A percentile compares a stretch with the other conserved stretches of the same genome.
These are phyloP conservation scores for Geotrichum bryndzae DNA, from an alignment of 1,139 yeast species.

Conservation along the genomic window DNA sequence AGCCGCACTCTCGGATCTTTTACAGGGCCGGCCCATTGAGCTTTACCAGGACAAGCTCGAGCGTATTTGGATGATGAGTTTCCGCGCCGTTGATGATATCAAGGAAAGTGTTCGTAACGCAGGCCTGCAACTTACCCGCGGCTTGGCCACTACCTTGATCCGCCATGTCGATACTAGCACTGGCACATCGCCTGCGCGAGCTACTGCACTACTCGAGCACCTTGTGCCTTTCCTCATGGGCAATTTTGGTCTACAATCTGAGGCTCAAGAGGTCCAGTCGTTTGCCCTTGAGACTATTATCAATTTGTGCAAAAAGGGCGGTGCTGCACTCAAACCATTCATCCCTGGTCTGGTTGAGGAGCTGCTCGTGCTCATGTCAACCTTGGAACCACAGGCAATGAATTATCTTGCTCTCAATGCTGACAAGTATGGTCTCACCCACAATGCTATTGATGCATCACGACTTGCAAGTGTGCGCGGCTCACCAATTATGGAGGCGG, in stretches of 20 bases:
- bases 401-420: slow-evolving; percentile 86
- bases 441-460: slow-evolving; percentile 68
- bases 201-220: slow-evolving; percentile 49
- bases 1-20: slow-evolving; percentile 61
- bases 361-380: slow-evolving; percentile 67
- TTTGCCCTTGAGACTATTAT: slow-evolving; percentile 73
- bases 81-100: slow-evolving; percentile 87
- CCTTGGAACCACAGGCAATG: slow-evolving; percentile 84
- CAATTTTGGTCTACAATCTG: slow-evolving; percentile 69
- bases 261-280: slow-evolving; percentile 75
- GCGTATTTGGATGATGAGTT: slow-evolving; percentile 80
- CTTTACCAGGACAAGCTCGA: slow-evolving; percentile 52
- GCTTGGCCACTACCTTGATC: slow-evolving; percentile 58
- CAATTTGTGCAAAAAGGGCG: slow-evolving; percentile 59
- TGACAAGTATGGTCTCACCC: slow-evolving; percentile 70
- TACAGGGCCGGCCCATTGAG: slow-evolving; percentile 54
- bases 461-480: slow-evolving; percentile 67
- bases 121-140: slow-evolving; percentile 63
- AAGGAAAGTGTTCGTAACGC: slow-evolving; percentile 88
- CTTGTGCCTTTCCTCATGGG: slow-evolving; percentile 80
- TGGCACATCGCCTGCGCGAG: slow-evolving; percentile 41
- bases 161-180: slow-evolving; percentile 45
- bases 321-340: slow-evolving; percentile 57
- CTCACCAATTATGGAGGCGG: slow-evolving; percentile 86
- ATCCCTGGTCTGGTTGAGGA: slow-evolving; percentile 66